These are phyloP conservation scores for Fusarium pseudonygamai DNA, from an alignment of 2,329 filamentous ascomycete species.

Conservation along the genomic window DNA sequence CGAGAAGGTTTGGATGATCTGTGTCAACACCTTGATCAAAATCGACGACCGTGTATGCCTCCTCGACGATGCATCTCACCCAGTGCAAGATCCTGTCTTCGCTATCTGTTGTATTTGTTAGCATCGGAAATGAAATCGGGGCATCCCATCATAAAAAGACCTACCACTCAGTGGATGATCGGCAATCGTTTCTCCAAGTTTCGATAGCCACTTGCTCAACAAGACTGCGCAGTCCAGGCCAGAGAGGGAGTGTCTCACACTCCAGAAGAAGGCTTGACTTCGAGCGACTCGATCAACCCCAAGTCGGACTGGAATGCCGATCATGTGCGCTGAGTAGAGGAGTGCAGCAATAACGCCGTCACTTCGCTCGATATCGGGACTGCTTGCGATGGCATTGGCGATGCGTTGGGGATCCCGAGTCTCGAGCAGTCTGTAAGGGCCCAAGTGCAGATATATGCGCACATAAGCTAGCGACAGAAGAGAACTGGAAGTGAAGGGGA, in stretches of 20 bases:
- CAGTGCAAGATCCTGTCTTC: constrained; percentile 58
- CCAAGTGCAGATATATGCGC: constrained; percentile 56
- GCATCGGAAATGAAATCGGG: fast-evolving
- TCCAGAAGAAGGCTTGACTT: constrained; percentile 67
- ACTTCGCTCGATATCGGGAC: constrained; percentile 56
- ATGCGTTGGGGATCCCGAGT: constrained; percentile 54
- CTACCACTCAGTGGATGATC: background rate
- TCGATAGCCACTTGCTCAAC: constrained; percentile 56
- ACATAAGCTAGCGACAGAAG: constrained; percentile 52
- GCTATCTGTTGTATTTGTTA: constrained; percentile 41
- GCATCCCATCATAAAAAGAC: fast-evolving
- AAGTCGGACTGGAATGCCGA: constrained; percentile 64
- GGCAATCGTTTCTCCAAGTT: background rate
- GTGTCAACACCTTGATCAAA: constrained; percentile 42
- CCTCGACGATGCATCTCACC: constrained; percentile 57
- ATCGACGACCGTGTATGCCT: constrained; percentile 52
- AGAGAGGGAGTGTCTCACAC: constrained; percentile 64
- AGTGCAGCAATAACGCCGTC: constrained; percentile 60
- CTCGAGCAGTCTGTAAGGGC: constrained; percentile 54
- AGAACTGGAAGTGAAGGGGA: constrained; percentile 56
- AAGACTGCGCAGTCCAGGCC: constrained; percentile 64
- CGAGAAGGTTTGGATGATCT: background rate
- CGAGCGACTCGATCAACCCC: constrained; percentile 64
- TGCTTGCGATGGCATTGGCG: constrained; percentile 49
- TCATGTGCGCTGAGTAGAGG: constrained; percentile 62